Base-by-base conservation (phyloP, 208 protist genomes). In the Blechomonas ayalai region DNA sequence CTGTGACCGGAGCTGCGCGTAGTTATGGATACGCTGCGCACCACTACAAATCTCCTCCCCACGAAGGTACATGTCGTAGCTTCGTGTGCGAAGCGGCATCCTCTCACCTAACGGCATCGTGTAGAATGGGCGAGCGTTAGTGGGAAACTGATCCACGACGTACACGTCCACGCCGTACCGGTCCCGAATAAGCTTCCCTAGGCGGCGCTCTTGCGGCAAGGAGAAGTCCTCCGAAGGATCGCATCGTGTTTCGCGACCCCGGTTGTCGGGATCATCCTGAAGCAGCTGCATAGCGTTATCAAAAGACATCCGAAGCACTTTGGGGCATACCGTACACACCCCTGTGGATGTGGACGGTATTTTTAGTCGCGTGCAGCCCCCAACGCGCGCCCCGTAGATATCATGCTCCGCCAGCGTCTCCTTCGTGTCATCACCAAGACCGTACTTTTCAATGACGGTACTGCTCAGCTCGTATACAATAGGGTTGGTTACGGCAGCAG, bases 41-140 rank as follows among this genome's bases (percentile, higher is more conserved):
- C 98, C 98, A 5, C 97, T 99, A 40, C 85, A 90, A 46, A 99
- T 99, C 77, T 99, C 98, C 69, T 99, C 95, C 24, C 97, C 98
- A 39, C 98, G 84, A 12, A 99, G 73, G 56, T 99, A 99, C 66
- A 99, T 66, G 79, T 99, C 98, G 74, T 98, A 99, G 42, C 79
- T 78, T 38, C 79, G 64, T 33, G 80, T 81, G 10, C 49, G 53
- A 3, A 19, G 1, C 71, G 26, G 24, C 16, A 49, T 96, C 57
- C 24, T 72, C 40, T 16, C 10, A 42, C 10, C 15, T 13, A 18
- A 52, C 20, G 96, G 93, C 97, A 99, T 98, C 16, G 98, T 99
- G 82, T 99, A 99, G 86, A 99, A 99, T 27, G 98, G 98, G 12
- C 98, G 74, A 3, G 92, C 64, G 10, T 52, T 34, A 0, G 72